Evolutionary conservation across 805 yeast species (phyloP).

Genomic region (Spathaspora passalidarum): DNA sequence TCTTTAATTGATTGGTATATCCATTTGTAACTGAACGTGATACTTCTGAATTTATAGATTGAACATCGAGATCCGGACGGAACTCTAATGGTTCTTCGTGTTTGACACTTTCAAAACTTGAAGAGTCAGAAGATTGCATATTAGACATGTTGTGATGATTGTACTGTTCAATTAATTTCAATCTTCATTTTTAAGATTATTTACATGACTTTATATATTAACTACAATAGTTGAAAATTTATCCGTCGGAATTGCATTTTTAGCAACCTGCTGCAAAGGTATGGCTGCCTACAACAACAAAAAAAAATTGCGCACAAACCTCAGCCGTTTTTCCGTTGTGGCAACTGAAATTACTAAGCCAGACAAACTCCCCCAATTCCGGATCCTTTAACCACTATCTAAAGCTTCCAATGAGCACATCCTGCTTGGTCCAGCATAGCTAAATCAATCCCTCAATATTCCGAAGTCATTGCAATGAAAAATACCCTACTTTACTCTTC

Average conservation of each 20-base stretch:
- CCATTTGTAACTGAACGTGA: slow-evolving; percentile 2
- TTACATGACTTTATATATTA: background rate
- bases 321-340: background rate
- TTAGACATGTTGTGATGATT: background rate
- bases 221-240: background rate
- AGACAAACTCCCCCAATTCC: no score
- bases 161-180: background rate
- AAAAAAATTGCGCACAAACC: background rate
- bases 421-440: background rate
- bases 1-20: slow-evolving; percentile 3
- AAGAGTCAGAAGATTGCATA: background rate
- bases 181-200: background rate
- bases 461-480: no score
- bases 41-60: slow-evolving; percentile 5
- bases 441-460: background rate
- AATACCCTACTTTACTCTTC: no score
- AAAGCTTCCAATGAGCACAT: background rate
- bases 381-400: background rate
- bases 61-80: slow-evolving; percentile 3
- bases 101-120: background rate
- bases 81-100: slow-evolving; percentile 1
- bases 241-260: background rate
- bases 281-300: no score
- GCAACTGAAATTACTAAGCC: background rate
- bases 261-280: background rate